Evolutionary conservation across 2,329 filamentous ascomycete species (phyloP).

Genomic region (Leptosphaerulina australis): DNA sequence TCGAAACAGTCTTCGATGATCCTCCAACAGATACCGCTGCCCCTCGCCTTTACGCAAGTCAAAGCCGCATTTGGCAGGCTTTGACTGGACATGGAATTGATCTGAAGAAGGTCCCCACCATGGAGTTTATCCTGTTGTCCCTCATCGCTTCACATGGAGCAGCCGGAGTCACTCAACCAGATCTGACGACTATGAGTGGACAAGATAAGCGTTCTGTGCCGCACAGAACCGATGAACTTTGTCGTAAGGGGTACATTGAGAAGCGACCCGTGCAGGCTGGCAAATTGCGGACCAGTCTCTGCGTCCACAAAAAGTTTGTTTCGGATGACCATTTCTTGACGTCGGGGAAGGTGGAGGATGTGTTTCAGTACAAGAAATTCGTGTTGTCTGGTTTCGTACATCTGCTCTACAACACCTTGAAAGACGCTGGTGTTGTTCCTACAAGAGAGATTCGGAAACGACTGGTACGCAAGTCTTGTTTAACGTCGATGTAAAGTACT

Average conservation of each 20-base stretch:
- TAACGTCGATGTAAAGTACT: conserved; percentile 7
- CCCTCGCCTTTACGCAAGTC: conserved; percentile 53
- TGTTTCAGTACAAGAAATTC: conserved; percentile 49
- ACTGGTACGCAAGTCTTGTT: conserved; percentile 46
- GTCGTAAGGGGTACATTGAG: conserved; percentile 65
- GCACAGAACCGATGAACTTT: conserved; percentile 63
- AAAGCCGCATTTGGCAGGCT: conserved; percentile 64
- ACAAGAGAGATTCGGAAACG: conserved; percentile 59
- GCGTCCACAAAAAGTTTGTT: conserved; percentile 59
- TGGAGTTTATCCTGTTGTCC: conserved; percentile 63
- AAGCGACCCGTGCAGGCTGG: conserved; percentile 54
- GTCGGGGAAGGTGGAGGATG: conserved; percentile 39
- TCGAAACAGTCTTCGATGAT: conserved; percentile 36
- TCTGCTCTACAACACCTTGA: conserved; percentile 57
- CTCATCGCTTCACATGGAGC: conserved; percentile 63
- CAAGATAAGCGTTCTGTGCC: conserved; percentile 71
- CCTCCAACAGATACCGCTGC: conserved; percentile 25
- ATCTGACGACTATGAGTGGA: conserved; percentile 60
- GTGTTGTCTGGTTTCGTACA: conserved; percentile 58
- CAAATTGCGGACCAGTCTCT: conserved; percentile 61
- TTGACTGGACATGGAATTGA: conserved; percentile 66
- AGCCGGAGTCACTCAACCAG: conserved; percentile 63
- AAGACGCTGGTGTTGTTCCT: conserved; percentile 58
- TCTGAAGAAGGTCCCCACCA: conserved; percentile 57
- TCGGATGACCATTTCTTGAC: conserved; percentile 39